Percentiles rank a stretch among this genome's conserved stretches.
phyloP scores from a whole-genome alignment of 2,329 filamentous ascomycete genomes.

The Ceratocystis huliohia region DNA sequence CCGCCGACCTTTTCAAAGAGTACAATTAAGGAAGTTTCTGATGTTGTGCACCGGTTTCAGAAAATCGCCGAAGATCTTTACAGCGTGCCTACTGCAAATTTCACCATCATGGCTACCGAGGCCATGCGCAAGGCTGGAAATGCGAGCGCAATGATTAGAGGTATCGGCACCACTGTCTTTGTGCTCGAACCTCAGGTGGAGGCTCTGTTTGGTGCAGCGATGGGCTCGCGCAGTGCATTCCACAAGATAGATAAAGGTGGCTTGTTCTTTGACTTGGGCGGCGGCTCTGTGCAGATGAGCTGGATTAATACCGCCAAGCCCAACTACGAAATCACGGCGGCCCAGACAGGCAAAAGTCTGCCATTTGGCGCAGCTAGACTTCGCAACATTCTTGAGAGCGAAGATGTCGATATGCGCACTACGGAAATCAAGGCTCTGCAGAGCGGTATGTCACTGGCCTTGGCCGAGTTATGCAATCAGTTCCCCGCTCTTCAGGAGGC shows the following conservation, averaged over 20 bases:
- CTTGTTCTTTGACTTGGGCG: conserved; percentile 77
- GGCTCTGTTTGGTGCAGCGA: conserved; percentile 61
- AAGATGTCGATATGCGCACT: conserved; percentile 31
- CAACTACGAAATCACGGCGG: conserved; percentile 41
- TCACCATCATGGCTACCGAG: conserved; percentile 74
- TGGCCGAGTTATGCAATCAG: conserved; percentile 37
- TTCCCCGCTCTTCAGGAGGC: conserved; percentile 38
- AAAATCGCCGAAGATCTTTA: conserved; percentile 53
- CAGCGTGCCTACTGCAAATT: conserved; percentile 49
- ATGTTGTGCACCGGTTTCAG: conserved; percentile 57
- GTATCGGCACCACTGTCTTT: conserved; percentile 60
- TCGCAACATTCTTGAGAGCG: conserved; percentile 36
- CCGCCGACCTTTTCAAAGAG: conserved; percentile 36
- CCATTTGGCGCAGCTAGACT: conserved; percentile 50
- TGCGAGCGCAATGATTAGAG: conserved; percentile 50
- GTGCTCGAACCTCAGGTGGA: conserved; percentile 70
- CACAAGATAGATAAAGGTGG: conserved; percentile 41
- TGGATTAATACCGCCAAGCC: conserved; percentile 41
- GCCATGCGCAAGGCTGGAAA: conserved; percentile 75
- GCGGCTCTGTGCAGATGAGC: conserved; percentile 54
- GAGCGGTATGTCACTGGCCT: conserved; percentile 46
- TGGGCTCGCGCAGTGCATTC: conserved; percentile 69
- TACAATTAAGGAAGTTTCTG: conserved; percentile 54
- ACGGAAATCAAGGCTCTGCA: conserved; percentile 44
- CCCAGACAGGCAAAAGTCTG: conserved; percentile 42